Percentiles rank a stretch among this genome's conserved stretches.
Conservation (phyloP, 2,329 filamentous ascomycete genomes). For the Fusarium sp. region DNA sequence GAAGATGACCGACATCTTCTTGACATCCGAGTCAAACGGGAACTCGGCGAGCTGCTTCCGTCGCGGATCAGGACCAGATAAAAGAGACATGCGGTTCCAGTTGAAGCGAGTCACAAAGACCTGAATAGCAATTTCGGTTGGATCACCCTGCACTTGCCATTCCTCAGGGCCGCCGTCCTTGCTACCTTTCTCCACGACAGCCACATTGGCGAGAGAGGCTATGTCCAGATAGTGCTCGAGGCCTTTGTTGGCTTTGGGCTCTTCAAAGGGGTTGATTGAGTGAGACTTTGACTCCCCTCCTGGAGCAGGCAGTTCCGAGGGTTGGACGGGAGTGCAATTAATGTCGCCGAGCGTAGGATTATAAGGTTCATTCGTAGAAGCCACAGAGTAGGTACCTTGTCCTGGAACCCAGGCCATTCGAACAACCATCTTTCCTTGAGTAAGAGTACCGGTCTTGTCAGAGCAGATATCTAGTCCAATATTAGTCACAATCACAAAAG, state of each 20-base stretch:
- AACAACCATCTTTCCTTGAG: conserved; percentile 49
- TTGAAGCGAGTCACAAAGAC: conserved; percentile 77
- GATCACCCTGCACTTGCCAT: conserved; percentile 74
- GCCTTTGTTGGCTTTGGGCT: conserved; percentile 56
- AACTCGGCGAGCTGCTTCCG: conserved; percentile 74
- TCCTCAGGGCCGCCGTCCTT: conserved; percentile 56
- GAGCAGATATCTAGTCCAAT: conserved; percentile 47
- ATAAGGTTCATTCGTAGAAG: conserved; percentile 46
- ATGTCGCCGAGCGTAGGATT: conserved; percentile 42
- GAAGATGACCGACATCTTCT: conserved; percentile 81
- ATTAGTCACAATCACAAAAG: background rate
- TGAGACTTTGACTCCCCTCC: conserved; percentile 45
- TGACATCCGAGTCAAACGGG: conserved; percentile 78
- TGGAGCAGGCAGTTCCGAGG: conserved; percentile 33
- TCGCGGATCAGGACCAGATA: conserved; percentile 57
- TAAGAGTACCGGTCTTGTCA: conserved; percentile 52
- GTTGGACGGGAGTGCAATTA: conserved; percentile 25
- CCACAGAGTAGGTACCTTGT: conserved; percentile 46
- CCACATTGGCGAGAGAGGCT: conserved; percentile 73
- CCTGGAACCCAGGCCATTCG: conserved; percentile 49
- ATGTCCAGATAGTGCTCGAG: conserved; percentile 70
- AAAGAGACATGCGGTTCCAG: conserved; percentile 66
- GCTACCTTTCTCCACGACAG: conserved; percentile 61
- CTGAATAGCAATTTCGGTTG: conserved; percentile 76
- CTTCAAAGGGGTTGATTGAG: conserved; percentile 42